Conservation (phyloP, 2,329 filamentous ascomycete species). For the Colletotrichum sp. region DNA sequence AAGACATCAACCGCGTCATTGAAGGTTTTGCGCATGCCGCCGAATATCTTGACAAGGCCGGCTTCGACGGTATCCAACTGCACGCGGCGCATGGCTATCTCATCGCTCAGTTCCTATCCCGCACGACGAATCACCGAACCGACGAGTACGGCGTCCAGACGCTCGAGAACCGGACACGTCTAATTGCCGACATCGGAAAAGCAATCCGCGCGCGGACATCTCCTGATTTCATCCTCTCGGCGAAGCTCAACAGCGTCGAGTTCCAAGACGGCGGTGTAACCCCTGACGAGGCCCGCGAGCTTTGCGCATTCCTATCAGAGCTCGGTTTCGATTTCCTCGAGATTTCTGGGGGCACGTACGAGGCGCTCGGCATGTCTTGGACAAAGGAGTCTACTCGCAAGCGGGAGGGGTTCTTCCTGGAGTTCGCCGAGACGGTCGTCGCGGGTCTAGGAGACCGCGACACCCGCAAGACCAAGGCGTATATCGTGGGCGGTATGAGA, state of each 20-base stretch:
- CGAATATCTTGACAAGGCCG: slow-evolving; percentile 66
- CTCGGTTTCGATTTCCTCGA: slow-evolving; percentile 63
- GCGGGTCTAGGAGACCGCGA: slow-evolving; percentile 28
- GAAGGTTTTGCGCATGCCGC: slow-evolving; percentile 66
- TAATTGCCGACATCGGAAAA: slow-evolving; percentile 48
- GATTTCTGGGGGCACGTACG: slow-evolving; percentile 65
- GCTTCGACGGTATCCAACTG: slow-evolving; percentile 59
- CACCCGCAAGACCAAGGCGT: slow-evolving; percentile 51
- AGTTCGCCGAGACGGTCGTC: slow-evolving; percentile 61
- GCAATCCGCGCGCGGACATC: slow-evolving; percentile 35
- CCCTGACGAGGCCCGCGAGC: slow-evolving; percentile 53
- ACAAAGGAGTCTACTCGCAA: slow-evolving; percentile 59
- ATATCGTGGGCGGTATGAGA: slow-evolving; percentile 64
- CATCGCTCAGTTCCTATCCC: slow-evolving; percentile 56
- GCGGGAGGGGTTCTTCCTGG: slow-evolving; percentile 65
- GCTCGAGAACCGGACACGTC: slow-evolving; percentile 47
- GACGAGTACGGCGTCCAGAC: slow-evolving; percentile 52
- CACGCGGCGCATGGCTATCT: slow-evolving; percentile 62
- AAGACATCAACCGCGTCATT: slow-evolving; percentile 63
- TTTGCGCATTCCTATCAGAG: slow-evolving; percentile 51
- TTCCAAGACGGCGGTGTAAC: slow-evolving; percentile 59
- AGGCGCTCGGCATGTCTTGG: slow-evolving; percentile 55
- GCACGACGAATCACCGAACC: slow-evolving; percentile 53
- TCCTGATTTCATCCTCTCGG: slow-evolving; percentile 47
- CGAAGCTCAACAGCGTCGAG: slow-evolving; percentile 64